Evolutionary conservation across 2,329 filamentous ascomycete genomes (phyloP), one percentile per base, ranked within the genome.

Genomic region (Fusarium albosuccineum): DNA sequence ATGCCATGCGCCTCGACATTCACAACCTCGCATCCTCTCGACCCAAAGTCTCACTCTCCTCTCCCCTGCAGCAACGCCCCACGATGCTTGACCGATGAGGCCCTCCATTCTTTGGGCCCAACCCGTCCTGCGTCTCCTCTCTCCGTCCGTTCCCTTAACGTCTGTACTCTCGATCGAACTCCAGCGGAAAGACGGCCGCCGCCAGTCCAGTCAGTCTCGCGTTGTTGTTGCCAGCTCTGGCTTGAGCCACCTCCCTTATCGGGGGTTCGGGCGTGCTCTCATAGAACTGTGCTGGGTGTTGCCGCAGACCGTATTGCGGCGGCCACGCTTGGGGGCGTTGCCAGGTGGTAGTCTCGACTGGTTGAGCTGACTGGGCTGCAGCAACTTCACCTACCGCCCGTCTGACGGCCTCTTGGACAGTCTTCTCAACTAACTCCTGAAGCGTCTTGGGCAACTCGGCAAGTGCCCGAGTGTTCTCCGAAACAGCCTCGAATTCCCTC

Each of bases 321-420:
- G 22, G 22, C 22, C 22, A 22, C 22, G 22, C 22, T 22, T 22
- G 22, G 22, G 22, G 22, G 22, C 45, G 45, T 14, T 22, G 33
- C 9, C n/a, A 16, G 22, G 13, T 16, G 11, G 7, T 5, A 14
- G 7, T 9, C 34, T 50, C 48, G 14, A 5, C 10, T 26, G 16
- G 16, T 22, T 22, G 6, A 37, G 34, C 36, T 14, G 6, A 10
- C 10, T 6, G 11, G 22, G 41, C 41, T 5, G 8, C 14, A 7
- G 11, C 7, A 37, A 29, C 37, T 37, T 10, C 13, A 45, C 17
- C 37, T 9, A 7, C 9, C 14, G 36, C 14, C 42, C 44, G 22
- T 9, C 36, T 45, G 13, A 53, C 13, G 11, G 49, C 16, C 26
- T 48, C 39, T n/a, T 57, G 59, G 10, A 55, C 55, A 2, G 37